Conservation (phyloP, 495 filamentous ascomycete species). For the Chlorociboria aeruginascens region DNA sequence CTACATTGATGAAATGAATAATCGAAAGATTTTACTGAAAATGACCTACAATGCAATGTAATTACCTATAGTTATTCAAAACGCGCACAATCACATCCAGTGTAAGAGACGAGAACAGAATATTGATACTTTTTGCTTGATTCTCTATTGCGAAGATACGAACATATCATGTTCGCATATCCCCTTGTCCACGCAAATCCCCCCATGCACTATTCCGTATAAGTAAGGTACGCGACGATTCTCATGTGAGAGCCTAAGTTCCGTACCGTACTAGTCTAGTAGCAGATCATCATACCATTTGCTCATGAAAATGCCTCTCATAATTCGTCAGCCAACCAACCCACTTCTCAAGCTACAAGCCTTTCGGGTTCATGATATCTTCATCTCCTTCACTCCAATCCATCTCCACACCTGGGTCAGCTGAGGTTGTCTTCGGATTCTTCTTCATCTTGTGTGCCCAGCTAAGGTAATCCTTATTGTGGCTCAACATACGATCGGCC, state of each 20-base stretch:
- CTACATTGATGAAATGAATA: conserved; percentile 13
- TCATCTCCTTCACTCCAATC: conserved; percentile 41
- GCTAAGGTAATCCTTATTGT: conserved; percentile 49
- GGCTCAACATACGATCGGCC: conserved; percentile 41
- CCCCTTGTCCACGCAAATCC: too few relatives aligned
- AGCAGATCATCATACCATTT: not conserved
- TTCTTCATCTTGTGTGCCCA: conserved; percentile 33
- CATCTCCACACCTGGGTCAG: conserved; percentile 19
- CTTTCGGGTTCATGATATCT: conserved; percentile 43
- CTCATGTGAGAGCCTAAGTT: too few relatives aligned
- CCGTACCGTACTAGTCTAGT: too few relatives aligned
- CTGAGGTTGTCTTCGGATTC: conserved; percentile 14
- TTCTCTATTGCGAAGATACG: not conserved
- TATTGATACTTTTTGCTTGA: conserved; percentile 3
- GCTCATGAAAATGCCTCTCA: not conserved
- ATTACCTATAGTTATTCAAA: too few relatives aligned
- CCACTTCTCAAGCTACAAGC: not conserved
- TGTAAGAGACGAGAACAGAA: too few relatives aligned
- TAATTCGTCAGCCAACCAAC: not conserved
- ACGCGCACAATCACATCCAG: too few relatives aligned
- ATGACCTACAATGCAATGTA: too few relatives aligned
- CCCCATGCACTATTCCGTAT: too few relatives aligned
- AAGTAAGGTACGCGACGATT: too few relatives aligned
- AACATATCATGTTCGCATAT: too few relatives aligned
- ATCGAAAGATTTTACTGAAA: not conserved